phyloP scores from a whole-genome alignment of 805 yeast genomes.

The Candida pseudofarinosa region DNA sequence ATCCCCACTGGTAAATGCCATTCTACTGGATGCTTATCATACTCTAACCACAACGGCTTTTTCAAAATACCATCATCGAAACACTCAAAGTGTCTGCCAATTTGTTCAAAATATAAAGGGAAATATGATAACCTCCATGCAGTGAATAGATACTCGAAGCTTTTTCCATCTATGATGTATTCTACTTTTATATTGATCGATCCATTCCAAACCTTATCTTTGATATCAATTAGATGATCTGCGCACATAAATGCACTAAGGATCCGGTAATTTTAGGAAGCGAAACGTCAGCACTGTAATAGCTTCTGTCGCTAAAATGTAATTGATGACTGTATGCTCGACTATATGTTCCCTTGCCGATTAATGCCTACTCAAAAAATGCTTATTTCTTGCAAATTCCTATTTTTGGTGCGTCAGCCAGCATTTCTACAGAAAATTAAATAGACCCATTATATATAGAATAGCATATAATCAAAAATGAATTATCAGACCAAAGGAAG shows the following conservation, averaged over 20 bases:
- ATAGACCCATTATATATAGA: neutral
- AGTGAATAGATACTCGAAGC: constrained; percentile 15
- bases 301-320: too few relatives aligned
- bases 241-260: neutral
- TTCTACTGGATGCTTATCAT: constrained; percentile 56
- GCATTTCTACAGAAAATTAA: neutral
- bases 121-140: constrained; percentile 50
- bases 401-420: constrained; percentile 3
- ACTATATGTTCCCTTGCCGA: too few relatives aligned
- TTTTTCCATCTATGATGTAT: constrained; percentile 11
- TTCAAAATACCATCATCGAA: constrained; percentile 14
- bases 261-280: too few relatives aligned
- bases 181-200: constrained; percentile 40
- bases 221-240: constrained; percentile 18
- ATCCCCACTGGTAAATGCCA: constrained; percentile 82
- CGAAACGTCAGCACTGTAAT: too few relatives aligned
- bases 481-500: neutral
- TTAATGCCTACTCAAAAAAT: too few relatives aligned
- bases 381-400: too few relatives aligned
- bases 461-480: neutral
- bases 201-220: constrained; percentile 52
- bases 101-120: constrained; percentile 35
- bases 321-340: too few relatives aligned
- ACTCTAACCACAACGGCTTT: constrained; percentile 58
- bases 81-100: constrained; percentile 37